Evolutionary conservation across 2,329 filamentous ascomycete species (phyloP), one percentile per base, ranked within the genome.

Genomic region (Uncinocarpus reesii): DNA sequence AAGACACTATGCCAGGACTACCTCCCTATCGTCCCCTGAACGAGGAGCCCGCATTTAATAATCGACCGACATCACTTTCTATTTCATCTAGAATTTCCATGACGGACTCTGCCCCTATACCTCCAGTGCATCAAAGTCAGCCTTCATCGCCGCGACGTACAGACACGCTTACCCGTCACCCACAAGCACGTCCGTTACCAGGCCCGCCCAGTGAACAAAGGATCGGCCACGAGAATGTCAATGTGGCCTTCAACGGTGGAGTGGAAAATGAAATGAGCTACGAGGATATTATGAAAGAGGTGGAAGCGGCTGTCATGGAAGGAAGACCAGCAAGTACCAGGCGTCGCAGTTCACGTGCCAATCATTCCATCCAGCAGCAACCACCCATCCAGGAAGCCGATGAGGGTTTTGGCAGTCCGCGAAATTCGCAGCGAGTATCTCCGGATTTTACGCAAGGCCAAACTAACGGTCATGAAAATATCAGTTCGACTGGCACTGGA

Each of bases 241-340:
- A 18, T 36, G 37, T 52, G 6, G 60, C 58, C 44, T 42, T 13
- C 23, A 56, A 53, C 40, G 53, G 54, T 56, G 58, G 59, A 10
- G 58, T 60, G 48, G 62, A 64, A 23, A 65, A 68, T 34, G 65
- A 67, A 13, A 67, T 65, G 38, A 68, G 61, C 16, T 75, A 78
- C 57, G 76, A 80, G 44, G 76, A 79, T 36, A 60, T 81, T 7
- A 77, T 78, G 57, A 69, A 71, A 44, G 71, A 80, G 55, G 71
- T 81, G 6, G 72, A 80, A 58, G 71, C 69, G 42, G 73, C 75
- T 34, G 67, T 75, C 8, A 65, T 70, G 62, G 64, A 66, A 32
- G 55, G 56, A 5, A 58, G 58, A 16, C 53, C 55, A n/a, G 53
- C 51, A 15, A 56, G 57, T 26, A 51, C 53, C 10, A 50, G 56